These are phyloP conservation scores for Sedum album DNA, from an alignment of 164 flowering plant genomes.

Conservation along the genomic window DNA sequence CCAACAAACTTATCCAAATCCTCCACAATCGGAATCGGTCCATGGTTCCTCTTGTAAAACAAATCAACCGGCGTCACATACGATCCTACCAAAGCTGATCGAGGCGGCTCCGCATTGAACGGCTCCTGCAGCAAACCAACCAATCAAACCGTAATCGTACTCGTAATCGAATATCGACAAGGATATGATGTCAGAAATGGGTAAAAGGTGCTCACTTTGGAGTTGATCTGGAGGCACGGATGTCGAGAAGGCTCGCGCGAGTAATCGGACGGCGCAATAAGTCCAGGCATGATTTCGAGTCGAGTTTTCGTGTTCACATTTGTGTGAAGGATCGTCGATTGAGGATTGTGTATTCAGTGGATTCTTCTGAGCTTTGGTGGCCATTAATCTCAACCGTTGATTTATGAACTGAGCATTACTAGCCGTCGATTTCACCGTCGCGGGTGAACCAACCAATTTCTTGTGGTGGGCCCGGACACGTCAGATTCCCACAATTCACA, in stretches of 20 bases:
- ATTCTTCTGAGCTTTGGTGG: no score
- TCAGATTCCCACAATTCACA: no score
- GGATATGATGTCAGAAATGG: no score
- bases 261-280: slow-evolving; percentile 65
- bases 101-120: slow-evolving; percentile 94
- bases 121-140: slow-evolving; percentile 55
- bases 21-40: slow-evolving; percentile 88
- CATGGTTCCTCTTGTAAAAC: slow-evolving; percentile 97
- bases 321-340: no score
- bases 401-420: no score
- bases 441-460: no score
- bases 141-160: not conserved
- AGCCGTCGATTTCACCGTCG: no score
- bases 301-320: not conserved
- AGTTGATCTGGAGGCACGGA: slow-evolving; percentile 57
- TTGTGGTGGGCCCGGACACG: no score
- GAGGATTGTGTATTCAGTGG: no score
- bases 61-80: slow-evolving; percentile 90
- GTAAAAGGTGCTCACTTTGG: slow-evolving; percentile 73
- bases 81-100: slow-evolving; percentile 57
- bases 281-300: slow-evolving; percentile 57
- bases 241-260: slow-evolving; percentile 77
- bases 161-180: no score
- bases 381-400: no score
- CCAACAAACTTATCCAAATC: slow-evolving; percentile 61